These are phyloP conservation scores for Leucosporidium scottii DNA, from an alignment of 768 basidiomycete species.

Conservation along the genomic window DNA sequence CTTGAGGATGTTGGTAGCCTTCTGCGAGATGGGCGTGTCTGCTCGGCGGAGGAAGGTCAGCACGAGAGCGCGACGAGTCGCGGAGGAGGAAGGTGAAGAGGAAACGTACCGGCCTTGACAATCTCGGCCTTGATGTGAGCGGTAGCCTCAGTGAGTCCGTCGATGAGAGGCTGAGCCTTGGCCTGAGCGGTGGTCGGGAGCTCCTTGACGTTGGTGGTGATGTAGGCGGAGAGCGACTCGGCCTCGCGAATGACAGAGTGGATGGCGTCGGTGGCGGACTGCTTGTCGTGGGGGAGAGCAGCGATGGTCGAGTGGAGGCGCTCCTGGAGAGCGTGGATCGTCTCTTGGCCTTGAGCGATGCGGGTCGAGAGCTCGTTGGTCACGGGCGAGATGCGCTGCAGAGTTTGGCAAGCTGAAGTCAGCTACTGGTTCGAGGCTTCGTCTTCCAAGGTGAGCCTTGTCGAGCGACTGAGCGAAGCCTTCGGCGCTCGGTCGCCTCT, in stretches of 20 bases:
- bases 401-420: too few species aligned
- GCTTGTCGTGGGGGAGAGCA: background rate
- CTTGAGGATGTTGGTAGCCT: background rate
- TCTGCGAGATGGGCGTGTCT: background rate
- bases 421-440: too few species aligned
- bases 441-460: too few species aligned
- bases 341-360: slow-evolving; percentile 10
- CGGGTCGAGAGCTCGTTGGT: slow-evolving; percentile 9
- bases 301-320: slow-evolving; percentile 14
- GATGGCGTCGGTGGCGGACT: background rate
- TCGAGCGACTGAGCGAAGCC: too few species aligned
- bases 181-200: background rate
- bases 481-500: too few species aligned
- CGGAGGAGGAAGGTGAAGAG: background rate
- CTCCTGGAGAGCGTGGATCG: slow-evolving; percentile 16
- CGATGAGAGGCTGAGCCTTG: background rate
- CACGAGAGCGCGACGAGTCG: background rate
- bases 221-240: background rate
- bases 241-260: background rate
- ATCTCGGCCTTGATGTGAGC: slow-evolving; percentile 1
- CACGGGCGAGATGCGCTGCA: slow-evolving; percentile 13
- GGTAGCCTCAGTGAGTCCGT: background rate
- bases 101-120: background rate
- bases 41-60: background rate
- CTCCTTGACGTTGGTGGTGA: slow-evolving; percentile 1